These are phyloP conservation scores for Blepharisma stoltei DNA, from an alignment of 73 alveolate genomes.

Conservation along the genomic window DNA sequence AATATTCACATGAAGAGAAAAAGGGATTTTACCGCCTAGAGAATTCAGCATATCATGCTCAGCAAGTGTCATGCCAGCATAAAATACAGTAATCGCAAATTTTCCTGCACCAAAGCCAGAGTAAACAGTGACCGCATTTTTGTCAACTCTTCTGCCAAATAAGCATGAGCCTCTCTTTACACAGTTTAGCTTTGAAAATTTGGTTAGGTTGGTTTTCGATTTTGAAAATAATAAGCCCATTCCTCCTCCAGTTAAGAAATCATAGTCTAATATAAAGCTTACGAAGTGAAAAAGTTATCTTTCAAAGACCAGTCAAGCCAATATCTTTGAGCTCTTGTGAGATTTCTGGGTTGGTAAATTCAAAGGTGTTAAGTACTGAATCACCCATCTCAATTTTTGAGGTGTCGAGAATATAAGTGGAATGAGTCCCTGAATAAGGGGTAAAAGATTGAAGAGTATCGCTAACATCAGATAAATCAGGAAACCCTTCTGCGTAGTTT, in stretches of 20 bases:
- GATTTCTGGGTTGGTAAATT: background rate
- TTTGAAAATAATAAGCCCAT: background rate
- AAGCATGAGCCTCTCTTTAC: background rate
- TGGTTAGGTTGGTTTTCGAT: background rate
- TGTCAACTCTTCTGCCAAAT: background rate
- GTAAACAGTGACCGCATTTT: background rate
- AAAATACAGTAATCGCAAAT: background rate
- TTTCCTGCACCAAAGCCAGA: background rate
- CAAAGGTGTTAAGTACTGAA: background rate
- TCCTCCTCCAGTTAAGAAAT: slow-evolving; percentile 6
- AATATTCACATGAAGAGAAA: background rate
- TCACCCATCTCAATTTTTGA: background rate
- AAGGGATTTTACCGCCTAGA: background rate
- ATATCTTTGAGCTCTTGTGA: background rate
- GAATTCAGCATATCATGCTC: background rate
- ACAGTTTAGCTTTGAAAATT: background rate
- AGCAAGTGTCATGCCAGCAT: background rate
- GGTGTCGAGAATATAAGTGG: background rate
- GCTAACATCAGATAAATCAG: background rate
- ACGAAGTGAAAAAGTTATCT: slow-evolving; percentile 23
- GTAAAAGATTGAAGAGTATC: background rate
- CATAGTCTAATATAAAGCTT: background rate
- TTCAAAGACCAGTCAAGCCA: background rate
- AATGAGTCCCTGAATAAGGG: background rate
- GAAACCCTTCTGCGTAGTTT: background rate